Conservation (phyloP, 225 moss, liverwort and hornwort species). For the Rhytidiadelphus loreus region DNA sequence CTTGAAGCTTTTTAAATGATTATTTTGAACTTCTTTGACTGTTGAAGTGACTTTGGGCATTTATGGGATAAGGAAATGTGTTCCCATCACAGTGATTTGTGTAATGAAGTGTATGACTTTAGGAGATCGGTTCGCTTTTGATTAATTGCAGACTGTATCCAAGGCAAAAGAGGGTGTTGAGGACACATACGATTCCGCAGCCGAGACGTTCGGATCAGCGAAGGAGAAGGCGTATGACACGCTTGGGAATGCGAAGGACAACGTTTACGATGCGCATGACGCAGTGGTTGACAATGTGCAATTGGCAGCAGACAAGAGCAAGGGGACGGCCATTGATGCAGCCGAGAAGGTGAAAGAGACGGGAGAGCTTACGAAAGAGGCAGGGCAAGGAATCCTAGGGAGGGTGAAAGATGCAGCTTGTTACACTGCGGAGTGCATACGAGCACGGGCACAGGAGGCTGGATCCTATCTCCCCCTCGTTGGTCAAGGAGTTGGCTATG, state of each 20-base stretch:
- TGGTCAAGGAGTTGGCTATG: constrained; percentile 43
- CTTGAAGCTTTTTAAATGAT: not conserved
- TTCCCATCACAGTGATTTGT: no score
- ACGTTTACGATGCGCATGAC: not conserved
- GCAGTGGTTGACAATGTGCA: constrained; percentile 14
- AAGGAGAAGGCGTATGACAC: constrained; percentile 11
- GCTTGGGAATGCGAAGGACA: constrained; percentile 9
- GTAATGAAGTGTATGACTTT: not conserved
- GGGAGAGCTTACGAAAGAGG: constrained; percentile 11
- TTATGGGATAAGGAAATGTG: not conserved
- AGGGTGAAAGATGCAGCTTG: constrained; percentile 46
- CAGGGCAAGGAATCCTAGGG: constrained; percentile 24
- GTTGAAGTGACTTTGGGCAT: not conserved
- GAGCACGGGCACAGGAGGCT: constrained; percentile 34
- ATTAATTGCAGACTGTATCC: constrained; percentile 13
- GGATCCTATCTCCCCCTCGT: constrained; percentile 30
- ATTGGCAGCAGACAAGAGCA: constrained; percentile 30
- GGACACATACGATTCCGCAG: constrained; percentile 19
- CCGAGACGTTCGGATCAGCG: constrained; percentile 21
- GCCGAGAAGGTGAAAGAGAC: constrained; percentile 33
- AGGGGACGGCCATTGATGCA: constrained; percentile 33
- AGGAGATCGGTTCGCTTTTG: not conserved
- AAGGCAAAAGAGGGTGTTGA: constrained; percentile 26
- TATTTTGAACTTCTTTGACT: not conserved
- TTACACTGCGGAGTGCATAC: constrained; percentile 34